These are phyloP conservation scores for Leccinum solheimii DNA, from an alignment of 1,284 basidiomycete genomes.

Conservation along the genomic window DNA sequence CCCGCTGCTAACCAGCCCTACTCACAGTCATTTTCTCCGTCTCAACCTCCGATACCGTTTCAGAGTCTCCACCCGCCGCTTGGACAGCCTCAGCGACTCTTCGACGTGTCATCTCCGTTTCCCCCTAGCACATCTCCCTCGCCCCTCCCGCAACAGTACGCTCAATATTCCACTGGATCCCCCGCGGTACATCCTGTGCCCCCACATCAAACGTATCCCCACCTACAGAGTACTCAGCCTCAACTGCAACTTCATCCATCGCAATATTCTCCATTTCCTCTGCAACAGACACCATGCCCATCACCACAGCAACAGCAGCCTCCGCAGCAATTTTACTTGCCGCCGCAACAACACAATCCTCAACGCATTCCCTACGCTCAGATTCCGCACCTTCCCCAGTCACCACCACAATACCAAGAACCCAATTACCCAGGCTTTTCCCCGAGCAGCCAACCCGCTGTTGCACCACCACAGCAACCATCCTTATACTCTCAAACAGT, in stretches of 20 bases:
- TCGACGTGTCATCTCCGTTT: conserved; percentile 6
- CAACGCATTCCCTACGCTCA: conserved; percentile 23
- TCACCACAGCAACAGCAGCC: conserved; percentile 10
- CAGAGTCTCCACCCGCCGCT: conserved; percentile 13
- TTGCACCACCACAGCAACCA: conserved; percentile 9
- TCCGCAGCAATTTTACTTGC: conserved; percentile 14
- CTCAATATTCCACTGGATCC: conserved; percentile 13
- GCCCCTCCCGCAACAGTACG: conserved; percentile 13
- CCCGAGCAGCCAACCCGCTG: conserved; percentile 4
- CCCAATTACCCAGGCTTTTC: conserved; percentile 2
- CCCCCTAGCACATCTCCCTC: background rate
- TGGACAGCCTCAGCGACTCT: conserved; percentile 21
- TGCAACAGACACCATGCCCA: conserved; percentile 11
- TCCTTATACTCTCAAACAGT: conserved; percentile 46
- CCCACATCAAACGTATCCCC: conserved; percentile 14
- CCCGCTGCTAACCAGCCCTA: conserved; percentile 9
- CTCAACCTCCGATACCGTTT: conserved; percentile 7
- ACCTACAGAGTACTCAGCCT: conserved; percentile 7
- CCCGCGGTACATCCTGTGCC: conserved; percentile 14
- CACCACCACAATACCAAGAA: conserved; percentile 23
- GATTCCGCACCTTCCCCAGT: conserved; percentile 12
- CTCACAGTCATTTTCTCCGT: conserved; percentile 8
- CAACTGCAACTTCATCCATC: conserved; percentile 5
- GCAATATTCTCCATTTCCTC: background rate
- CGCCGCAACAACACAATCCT: conserved; percentile 12